A percentile compares a stretch with the other conserved stretches of the same genome.
These are phyloP conservation scores for Fusarium nisikadoi DNA, from an alignment of 2,329 filamentous ascomycete genomes.

Conservation along the genomic window DNA sequence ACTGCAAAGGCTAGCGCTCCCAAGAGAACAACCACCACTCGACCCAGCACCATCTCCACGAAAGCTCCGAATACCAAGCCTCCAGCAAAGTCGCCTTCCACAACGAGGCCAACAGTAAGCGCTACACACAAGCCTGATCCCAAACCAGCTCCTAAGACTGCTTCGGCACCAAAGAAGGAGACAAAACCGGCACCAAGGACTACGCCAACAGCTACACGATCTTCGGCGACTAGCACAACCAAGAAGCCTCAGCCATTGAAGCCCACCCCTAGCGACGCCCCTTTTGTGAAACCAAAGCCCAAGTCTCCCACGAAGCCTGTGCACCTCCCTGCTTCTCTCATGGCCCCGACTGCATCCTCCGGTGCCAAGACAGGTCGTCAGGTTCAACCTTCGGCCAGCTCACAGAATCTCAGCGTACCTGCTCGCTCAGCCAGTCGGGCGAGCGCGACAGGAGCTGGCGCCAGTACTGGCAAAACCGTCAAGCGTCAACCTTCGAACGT, in stretches of 20 bases:
- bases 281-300: constrained; percentile 67
- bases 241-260: constrained; percentile 59
- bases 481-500: constrained; percentile 59
- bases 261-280: constrained; percentile 52
- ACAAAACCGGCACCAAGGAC: constrained; percentile 41
- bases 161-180: constrained; percentile 50
- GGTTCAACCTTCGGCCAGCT: constrained; percentile 48
- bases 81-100: constrained; percentile 35
- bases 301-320: constrained; percentile 77
- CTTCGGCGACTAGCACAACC: constrained; percentile 47
- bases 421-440: constrained; percentile 59
- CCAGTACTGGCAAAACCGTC: constrained; percentile 47
- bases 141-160: constrained; percentile 47
- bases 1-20: constrained; percentile 19
- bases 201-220: constrained; percentile 41
- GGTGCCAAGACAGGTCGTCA: constrained; percentile 64
- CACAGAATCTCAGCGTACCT: constrained; percentile 47
- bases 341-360: constrained; percentile 75
- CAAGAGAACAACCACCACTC: constrained; percentile 35
- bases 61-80: constrained; percentile 36
- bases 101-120: constrained; percentile 39
- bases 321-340: constrained; percentile 73
- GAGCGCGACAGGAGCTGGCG: constrained; percentile 49
- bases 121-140: constrained; percentile 41
- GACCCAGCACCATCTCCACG: constrained; percentile 41